Conservation (phyloP, 2,329 filamentous ascomycete genomes). For the Leptographium radiaticola region DNA sequence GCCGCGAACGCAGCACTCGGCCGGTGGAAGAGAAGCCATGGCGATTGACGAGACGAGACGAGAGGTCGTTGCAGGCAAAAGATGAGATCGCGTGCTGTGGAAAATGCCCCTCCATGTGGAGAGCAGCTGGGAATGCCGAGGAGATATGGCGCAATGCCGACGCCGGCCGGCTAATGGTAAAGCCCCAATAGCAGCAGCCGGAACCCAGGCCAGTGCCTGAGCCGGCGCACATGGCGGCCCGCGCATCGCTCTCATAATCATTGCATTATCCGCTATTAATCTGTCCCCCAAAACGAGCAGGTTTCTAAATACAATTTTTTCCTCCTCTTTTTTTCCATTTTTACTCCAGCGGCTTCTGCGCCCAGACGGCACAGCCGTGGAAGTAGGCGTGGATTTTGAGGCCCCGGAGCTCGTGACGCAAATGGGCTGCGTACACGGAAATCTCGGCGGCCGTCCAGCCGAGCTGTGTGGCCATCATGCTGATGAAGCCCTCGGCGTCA, state of each 20-base stretch:
- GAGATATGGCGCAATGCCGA: neutral
- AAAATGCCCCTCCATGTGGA: neutral
- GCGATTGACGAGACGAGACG: neutral
- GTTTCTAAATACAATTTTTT: no score
- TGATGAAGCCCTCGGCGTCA: constrained; percentile 11
- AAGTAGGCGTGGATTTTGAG: constrained; percentile 8
- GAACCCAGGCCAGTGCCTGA: no score
- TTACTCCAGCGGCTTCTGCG: constrained; percentile 8
- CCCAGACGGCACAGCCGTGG: constrained; percentile 4
- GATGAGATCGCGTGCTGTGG: neutral
- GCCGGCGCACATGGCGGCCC: no score
- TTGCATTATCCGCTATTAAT: neutral
- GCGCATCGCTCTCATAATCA: no score
- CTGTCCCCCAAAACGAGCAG: no score
- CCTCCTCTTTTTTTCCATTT: no score
- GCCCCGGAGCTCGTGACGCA: constrained; percentile 8
- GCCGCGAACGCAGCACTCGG: constrained; percentile 37
- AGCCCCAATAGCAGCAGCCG: no score
- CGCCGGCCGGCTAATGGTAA: neutral
- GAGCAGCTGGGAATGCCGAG: neutral
- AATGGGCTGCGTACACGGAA: constrained; percentile 8
- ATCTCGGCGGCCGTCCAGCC: constrained; percentile 11
- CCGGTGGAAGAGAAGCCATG: constrained; percentile 43
- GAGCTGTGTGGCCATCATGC: constrained; percentile 8
- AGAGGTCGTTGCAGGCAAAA: neutral